Base-by-base conservation (phyloP, 257 asterid species). In the Ophiorrhiza pumila region DNA sequence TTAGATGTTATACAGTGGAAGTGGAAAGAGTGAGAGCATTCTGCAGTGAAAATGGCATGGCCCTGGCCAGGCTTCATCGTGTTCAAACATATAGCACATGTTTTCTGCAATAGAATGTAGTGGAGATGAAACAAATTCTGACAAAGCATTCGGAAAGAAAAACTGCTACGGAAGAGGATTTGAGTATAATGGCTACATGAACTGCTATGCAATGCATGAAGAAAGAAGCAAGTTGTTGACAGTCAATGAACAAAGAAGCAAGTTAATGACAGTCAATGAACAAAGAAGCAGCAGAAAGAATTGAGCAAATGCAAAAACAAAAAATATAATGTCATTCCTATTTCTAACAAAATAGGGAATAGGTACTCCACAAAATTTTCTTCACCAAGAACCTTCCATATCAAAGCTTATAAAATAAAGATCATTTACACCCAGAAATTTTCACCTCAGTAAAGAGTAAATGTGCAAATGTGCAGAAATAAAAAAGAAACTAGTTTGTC, bases 41-140 rank as follows among this genome's bases (percentile, higher is more conserved):
- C 98, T 62, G 97, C 99, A 15, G 97, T 92, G 84, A 90, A 92
- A 71, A 95, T 95, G 20, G 97, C 98, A 52, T 86, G 97, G 57
- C 98, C 97, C 6, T 82, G 85, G 57, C 96, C 97, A 1, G 94
- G 84, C 78, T 81, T 90, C 95, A 92, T 81, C 37, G 85, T 37
- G 68, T 71, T 73, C 85, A 92, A 80, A 81, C 99, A 95, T 86
- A 95, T 92, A 15, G 99, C 86, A 74, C 99, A 95, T 42, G 77
- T 76, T 50, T 74, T 89, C 99, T 93, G 96, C 77, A 71, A 68
- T 43, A 45, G 56, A 27, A 71, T 31, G 65, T 39, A 73, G 34
- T 37, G 34, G 58, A 43, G 47, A 15, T 71, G 7, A 71, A 55
- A 67, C 50, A 78, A 42, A 69, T 43, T 61, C 71, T 43, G 23